These are phyloP conservation scores for Neolecta irregularis DNA, from an alignment of 1,139 yeast species.

Conservation along the genomic window DNA sequence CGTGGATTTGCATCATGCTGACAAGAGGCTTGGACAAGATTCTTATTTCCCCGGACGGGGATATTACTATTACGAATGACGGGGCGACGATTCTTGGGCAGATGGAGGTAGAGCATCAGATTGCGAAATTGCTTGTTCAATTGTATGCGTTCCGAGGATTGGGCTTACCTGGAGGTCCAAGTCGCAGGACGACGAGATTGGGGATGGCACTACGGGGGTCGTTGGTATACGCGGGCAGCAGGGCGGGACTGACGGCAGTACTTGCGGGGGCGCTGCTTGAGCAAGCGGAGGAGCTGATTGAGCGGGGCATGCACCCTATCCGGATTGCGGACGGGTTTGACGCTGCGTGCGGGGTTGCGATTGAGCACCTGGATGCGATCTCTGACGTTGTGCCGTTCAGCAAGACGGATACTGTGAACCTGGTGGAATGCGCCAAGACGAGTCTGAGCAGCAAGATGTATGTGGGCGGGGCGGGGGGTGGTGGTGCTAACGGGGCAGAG, in stretches of 20 bases:
- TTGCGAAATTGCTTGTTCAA: conserved; percentile 89
- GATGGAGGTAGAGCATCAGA: conserved; percentile 92
- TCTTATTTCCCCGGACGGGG: conserved; percentile 86
- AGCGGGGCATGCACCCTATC: conserved; percentile 93
- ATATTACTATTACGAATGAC: conserved; percentile 92
- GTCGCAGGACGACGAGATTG: conserved; percentile 97
- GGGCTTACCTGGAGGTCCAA: conserved; percentile 31
- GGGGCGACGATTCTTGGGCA: conserved; percentile 94
- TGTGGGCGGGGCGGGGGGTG: not conserved
- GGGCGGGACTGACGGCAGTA: too few species aligned
- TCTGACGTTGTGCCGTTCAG: conserved; percentile 44
- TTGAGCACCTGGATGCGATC: conserved; percentile 53
- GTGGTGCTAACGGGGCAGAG: conserved; percentile 23
- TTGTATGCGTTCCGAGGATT: conserved; percentile 24
- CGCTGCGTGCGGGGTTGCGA: conserved; percentile 87
- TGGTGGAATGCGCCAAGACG: conserved; percentile 84
- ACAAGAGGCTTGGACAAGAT: conserved; percentile 67
- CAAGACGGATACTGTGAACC: conserved; percentile 23
- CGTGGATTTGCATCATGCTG: not conserved
- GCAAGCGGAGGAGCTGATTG: conserved; percentile 86
- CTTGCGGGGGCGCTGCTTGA: conserved; percentile 87
- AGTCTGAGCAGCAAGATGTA: conserved; percentile 80
- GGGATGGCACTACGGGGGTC: conserved; percentile 99
- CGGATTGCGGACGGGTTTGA: conserved; percentile 95
- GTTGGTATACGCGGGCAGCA: conserved; percentile 35